A percentile compares a stretch with the other conserved stretches of the same genome.
Conservation (phyloP, 129 eudicot genomes). For the Lonicera japonica region DNA sequence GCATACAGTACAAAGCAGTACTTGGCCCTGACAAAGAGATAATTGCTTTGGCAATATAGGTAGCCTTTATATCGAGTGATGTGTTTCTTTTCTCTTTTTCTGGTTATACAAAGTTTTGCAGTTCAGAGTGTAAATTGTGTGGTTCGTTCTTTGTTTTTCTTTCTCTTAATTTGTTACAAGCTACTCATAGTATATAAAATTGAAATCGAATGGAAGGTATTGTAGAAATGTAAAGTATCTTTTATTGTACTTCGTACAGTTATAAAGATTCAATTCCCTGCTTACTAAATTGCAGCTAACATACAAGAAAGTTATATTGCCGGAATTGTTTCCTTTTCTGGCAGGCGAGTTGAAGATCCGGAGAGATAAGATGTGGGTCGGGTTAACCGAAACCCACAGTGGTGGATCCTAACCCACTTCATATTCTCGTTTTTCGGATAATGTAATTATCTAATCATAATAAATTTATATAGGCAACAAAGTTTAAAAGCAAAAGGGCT, state of each 20-base stretch:
- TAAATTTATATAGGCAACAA: not conserved
- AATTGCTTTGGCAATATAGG: too few species aligned
- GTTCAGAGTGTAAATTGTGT: slow-evolving; percentile 31
- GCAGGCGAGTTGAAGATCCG: not conserved
- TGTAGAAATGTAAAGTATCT: not conserved
- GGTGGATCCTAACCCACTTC: too few species aligned
- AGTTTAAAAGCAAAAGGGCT: not conserved
- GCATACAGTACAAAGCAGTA: too few species aligned
- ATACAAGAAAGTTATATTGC: not conserved
- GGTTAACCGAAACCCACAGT: not conserved
- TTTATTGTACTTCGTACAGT: not conserved
- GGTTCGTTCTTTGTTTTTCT: slow-evolving; percentile 12
- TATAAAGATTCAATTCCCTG: not conserved
- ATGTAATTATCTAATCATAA: not conserved
- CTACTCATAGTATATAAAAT: slow-evolving; percentile 11
- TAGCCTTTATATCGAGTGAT: slow-evolving; percentile 13
- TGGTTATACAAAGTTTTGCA: slow-evolving; percentile 29
- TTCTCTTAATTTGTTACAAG: slow-evolving; percentile 24
- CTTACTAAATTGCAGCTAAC: not conserved
- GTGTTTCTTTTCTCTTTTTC: not conserved
- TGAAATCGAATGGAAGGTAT: slow-evolving; percentile 8
- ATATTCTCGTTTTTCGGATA: not conserved
- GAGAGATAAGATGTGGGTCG: not conserved
- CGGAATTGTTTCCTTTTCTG: not conserved
- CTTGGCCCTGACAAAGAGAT: too few species aligned